Conservation (phyloP, 2,329 filamentous ascomycete genomes). For the Eutypella sp. region DNA sequence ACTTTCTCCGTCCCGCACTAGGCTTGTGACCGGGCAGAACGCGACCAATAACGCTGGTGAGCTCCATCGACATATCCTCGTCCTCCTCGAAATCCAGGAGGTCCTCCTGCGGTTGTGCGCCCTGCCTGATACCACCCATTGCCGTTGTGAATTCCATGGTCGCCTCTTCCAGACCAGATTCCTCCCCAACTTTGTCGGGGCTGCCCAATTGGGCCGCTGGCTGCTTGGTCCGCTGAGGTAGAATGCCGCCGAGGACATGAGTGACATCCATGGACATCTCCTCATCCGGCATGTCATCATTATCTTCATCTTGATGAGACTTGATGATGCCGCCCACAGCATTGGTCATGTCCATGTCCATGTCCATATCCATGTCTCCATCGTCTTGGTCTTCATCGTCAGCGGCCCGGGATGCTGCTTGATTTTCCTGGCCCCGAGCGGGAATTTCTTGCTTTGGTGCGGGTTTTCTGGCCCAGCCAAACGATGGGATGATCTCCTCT, state of each 20-base stretch:
- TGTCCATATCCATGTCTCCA: conserved; percentile 35
- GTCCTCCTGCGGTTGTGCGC: conserved; percentile 24
- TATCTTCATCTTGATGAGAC: conserved; percentile 24
- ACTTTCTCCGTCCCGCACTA: conserved; percentile 22
- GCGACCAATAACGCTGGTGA: conserved; percentile 61
- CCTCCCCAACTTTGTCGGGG: conserved; percentile 25
- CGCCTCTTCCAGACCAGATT: conserved; percentile 50
- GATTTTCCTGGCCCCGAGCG: conserved; percentile 42
- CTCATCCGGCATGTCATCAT: conserved; percentile 47
- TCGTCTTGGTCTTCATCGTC: conserved; percentile 15
- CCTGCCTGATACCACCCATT: conserved; percentile 62
- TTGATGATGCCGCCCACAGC: conserved; percentile 51
- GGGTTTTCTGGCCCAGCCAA: conserved; percentile 66
- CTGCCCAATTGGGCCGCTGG: conserved; percentile 18
- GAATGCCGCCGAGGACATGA: conserved; percentile 72
- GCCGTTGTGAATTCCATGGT: conserved; percentile 85
- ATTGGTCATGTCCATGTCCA: conserved; percentile 53
- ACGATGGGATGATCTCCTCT: conserved; percentile 70
- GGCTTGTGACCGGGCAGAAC: conserved; percentile 35
- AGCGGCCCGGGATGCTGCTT: conserved; percentile 16
- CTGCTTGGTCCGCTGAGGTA: conserved; percentile 40
- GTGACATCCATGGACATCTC: conserved; percentile 96
- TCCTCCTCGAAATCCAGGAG: conserved; percentile 40
- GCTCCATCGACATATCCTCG: conserved; percentile 75
- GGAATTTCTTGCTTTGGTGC: conserved; percentile 24